Conservation (phyloP, 1,284 basidiomycete genomes). For the Papiliotrema laurentii region DNA sequence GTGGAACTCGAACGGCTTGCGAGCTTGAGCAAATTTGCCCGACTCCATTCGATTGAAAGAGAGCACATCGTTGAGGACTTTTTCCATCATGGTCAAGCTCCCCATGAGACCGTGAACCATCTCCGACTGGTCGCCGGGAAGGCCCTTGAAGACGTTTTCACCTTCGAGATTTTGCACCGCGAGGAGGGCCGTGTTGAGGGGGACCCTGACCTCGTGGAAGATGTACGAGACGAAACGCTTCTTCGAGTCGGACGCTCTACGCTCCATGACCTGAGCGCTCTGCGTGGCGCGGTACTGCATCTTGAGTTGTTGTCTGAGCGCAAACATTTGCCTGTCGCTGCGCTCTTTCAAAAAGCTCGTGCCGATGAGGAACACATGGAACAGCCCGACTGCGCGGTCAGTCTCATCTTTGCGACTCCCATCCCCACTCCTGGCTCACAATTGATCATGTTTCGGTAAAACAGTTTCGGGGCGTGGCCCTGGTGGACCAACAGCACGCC, state of each 20-base stretch:
- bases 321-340: slow-evolving; percentile 60
- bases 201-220: slow-evolving; percentile 70
- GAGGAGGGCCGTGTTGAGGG: slow-evolving; percentile 80
- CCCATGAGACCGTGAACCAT: slow-evolving; percentile 59
- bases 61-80: slow-evolving; percentile 75
- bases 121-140: slow-evolving; percentile 36
- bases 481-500: slow-evolving; percentile 48
- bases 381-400: slow-evolving; percentile 30
- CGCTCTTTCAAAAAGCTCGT: slow-evolving; percentile 48
- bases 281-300: slow-evolving; percentile 65
- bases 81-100: slow-evolving; percentile 69
- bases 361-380: slow-evolving; percentile 43
- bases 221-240: slow-evolving; percentile 73
- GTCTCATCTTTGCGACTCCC: neutral
- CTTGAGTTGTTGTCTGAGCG: slow-evolving; percentile 67
- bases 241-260: slow-evolving; percentile 69
- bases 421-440: slow-evolving; percentile 23
- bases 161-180: slow-evolving; percentile 87
- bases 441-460: slow-evolving; percentile 39
- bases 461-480: slow-evolving; percentile 49
- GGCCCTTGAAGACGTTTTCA: slow-evolving; percentile 44
- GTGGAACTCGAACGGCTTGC: slow-evolving; percentile 74
- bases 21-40: slow-evolving; percentile 38
- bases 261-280: slow-evolving; percentile 77
- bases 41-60: slow-evolving; percentile 51